Base-by-base conservation (phyloP, 2,329 filamentous ascomycete species). In the Neurospora sp. region DNA sequence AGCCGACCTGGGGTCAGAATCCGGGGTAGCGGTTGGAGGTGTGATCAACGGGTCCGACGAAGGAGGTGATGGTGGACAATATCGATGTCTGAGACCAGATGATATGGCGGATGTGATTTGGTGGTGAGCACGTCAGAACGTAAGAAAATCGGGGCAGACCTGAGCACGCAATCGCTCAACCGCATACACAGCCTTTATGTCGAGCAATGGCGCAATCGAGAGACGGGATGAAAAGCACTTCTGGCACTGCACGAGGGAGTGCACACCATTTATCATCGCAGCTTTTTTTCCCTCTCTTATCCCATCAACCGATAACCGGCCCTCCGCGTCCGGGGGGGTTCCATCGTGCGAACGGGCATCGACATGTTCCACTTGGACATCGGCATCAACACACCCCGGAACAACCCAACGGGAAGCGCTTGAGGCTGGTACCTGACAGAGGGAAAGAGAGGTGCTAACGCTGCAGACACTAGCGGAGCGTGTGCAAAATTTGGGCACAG, bases 141-240 rank as follows among this genome's bases (percentile, higher is more conserved):
- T 70, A 67, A 66, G 69, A 68, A 62, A 33, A 23, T 46, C 43
- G 69, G 65, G 68, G 69, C 41, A 39, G 69, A 33, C 38, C 38
- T 66, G 23, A 70, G 67, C 69, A 70, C 69, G 69, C 69, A 70
- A 70, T 70, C 69, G 69, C 33, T 43, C 68, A 66, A 67, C 43
- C 67, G 69, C 69, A 70, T 36, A 62, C 28, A 62, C 52, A 62
- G 23, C 52, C 28, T 17, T 62, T 33, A 70, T 68, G 41, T 68
- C 68, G 67, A 67, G 67, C 43, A 62, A 70, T 70, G 38, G 69
- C 69, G 69, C 69, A 67, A 70, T 70, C 39, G 52, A 70, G 52
- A 68, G 52, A 70, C 69, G 67, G 67, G 69, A 70, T 66, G 69
- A 70, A 62, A 36, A 1, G 15, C 23, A 62, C 52, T 62, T 62